Evolutionary conservation across 345 rosid species (phyloP).

Genomic region (Melastoma malabathricum): DNA sequence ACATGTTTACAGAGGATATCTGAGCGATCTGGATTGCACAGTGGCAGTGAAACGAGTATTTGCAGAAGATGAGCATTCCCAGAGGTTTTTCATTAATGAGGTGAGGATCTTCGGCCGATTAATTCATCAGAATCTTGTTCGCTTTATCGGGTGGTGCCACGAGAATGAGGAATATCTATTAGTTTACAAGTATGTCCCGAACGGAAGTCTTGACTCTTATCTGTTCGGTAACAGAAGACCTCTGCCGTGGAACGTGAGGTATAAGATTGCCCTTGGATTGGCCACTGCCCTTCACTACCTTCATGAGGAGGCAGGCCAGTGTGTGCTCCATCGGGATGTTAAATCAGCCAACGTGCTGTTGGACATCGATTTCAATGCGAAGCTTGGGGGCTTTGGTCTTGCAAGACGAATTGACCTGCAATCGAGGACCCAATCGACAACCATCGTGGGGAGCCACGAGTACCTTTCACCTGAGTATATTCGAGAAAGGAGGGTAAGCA

Average conservation of each 20-base stretch:
- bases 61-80: constrained; percentile 9
- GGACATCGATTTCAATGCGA: constrained; percentile 12
- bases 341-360: constrained; percentile 11
- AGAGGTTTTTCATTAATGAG: constrained; percentile 13
- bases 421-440: constrained; percentile 6
- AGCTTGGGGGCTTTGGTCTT: constrained; percentile 13
- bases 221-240: constrained; percentile 10
- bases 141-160: constrained; percentile 25
- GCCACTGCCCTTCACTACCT: constrained; percentile 10
- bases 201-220: constrained; percentile 27
- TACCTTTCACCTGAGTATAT: constrained; percentile 11
- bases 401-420: constrained; percentile 10
- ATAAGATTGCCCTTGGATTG: constrained; percentile 10
- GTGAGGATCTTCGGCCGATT: constrained; percentile 22
- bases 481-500: constrained; percentile 9
- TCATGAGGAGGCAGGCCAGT: constrained; percentile 10
- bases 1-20: constrained; percentile 7
- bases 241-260: constrained; percentile 5
- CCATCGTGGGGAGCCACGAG: constrained; percentile 9
- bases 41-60: constrained; percentile 11
- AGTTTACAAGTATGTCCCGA: constrained; percentile 27
- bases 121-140: constrained; percentile 27
- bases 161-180: constrained; percentile 24
- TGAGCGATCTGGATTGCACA: neutral
- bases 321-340: constrained; percentile 11